phyloP scores from a whole-genome alignment of 495 filamentous ascomycete genomes.

The Tetracladium setigerum region DNA sequence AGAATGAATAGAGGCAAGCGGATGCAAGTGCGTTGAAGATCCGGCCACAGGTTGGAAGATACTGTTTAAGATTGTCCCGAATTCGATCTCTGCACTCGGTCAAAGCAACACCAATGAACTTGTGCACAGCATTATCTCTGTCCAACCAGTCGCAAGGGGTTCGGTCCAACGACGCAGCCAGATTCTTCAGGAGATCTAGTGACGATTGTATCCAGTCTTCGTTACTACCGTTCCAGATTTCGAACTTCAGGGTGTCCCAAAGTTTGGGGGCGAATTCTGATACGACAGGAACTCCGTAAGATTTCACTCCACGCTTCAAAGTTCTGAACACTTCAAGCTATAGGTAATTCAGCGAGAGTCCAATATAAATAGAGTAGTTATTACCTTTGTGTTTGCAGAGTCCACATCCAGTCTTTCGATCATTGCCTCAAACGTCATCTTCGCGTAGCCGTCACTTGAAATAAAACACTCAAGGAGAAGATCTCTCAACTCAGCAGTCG shows the following conservation, averaged over 20 bases:
- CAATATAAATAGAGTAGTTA: slow-evolving; percentile 3
- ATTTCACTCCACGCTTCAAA: slow-evolving; percentile 34
- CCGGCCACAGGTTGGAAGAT: slow-evolving; percentile 5
- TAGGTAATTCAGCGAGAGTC: slow-evolving; percentile 4
- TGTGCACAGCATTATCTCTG: not conserved
- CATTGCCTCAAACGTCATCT: slow-evolving; percentile 34
- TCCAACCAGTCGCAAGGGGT: not conserved
- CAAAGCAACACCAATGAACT: not conserved
- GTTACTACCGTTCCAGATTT: slow-evolving; percentile 47
- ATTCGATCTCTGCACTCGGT: slow-evolving; percentile 12
- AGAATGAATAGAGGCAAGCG: slow-evolving; percentile 10
- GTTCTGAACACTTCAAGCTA: slow-evolving; percentile 43
- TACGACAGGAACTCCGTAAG: slow-evolving; percentile 33
- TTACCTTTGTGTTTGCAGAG: slow-evolving; percentile 34
- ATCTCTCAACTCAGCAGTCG: slow-evolving; percentile 39
- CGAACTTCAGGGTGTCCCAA: slow-evolving; percentile 49
- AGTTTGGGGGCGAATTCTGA: slow-evolving; percentile 34
- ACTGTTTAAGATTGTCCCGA: slow-evolving; percentile 6
- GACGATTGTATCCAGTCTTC: slow-evolving; percentile 41
- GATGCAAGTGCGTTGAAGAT: slow-evolving; percentile 37
- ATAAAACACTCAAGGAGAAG: slow-evolving; percentile 39
- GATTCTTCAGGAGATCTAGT: slow-evolving; percentile 35
- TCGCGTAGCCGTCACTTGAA: slow-evolving; percentile 31
- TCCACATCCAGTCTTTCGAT: slow-evolving; percentile 36
- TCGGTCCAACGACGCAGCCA: slow-evolving; percentile 20